Evolutionary conservation across 768 basidiomycete genomes (phyloP).

Genomic region (Boletus coccyginus): DNA sequence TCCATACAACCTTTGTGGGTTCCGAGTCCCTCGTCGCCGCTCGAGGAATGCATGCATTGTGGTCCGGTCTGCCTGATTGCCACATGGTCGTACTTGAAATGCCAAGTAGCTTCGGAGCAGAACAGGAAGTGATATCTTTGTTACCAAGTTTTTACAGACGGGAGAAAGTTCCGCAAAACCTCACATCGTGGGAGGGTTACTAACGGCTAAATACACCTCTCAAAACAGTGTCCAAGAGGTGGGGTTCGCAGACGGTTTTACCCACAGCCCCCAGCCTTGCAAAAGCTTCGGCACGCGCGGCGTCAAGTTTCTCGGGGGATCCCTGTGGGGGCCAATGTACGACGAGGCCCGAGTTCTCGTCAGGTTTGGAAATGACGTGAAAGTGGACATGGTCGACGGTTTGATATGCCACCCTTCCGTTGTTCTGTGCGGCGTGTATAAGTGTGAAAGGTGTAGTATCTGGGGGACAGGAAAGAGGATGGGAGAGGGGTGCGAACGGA

Average conservation of each 20-base stretch:
- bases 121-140: too few relatives aligned
- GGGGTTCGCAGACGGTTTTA: neutral
- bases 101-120: too few relatives aligned
- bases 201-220: neutral
- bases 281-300: slow-evolving; percentile 7
- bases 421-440: slow-evolving; percentile 48
- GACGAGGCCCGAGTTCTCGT: slow-evolving; percentile 64
- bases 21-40: too few relatives aligned
- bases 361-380: slow-evolving; percentile 90
- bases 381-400: slow-evolving; percentile 87
- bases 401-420: slow-evolving; percentile 62
- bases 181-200: neutral
- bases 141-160: too few relatives aligned
- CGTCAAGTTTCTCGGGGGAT: slow-evolving; percentile 6
- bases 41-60: too few relatives aligned
- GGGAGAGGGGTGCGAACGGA: slow-evolving; percentile 5
- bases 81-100: too few relatives aligned
- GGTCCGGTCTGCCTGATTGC: too few relatives aligned
- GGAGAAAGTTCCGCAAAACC: too few relatives aligned
- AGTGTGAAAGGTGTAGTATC: too few relatives aligned
- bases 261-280: neutral
- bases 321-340: slow-evolving; percentile 56
- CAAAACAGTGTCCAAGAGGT: neutral
- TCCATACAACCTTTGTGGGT: too few relatives aligned
- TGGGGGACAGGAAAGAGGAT: too few relatives aligned